Base-by-base conservation (phyloP, 768 basidiomycete genomes). In the Epithele typhae region DNA sequence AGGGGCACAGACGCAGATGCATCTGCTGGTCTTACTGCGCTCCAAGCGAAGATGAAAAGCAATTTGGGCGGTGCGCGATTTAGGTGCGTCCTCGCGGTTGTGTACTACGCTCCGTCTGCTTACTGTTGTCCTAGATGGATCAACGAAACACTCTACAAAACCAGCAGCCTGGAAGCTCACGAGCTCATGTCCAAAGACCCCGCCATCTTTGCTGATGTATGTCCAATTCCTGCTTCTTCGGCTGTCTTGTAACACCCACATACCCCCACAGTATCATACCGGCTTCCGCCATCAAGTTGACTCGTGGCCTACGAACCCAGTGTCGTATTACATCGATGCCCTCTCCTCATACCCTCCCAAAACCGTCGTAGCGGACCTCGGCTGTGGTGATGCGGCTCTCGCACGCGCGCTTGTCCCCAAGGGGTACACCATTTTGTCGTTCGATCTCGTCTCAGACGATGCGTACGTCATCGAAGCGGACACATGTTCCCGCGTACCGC, bases 281-380 rank as follows among this genome's bases (percentile, higher is more conserved):
- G 93, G 94, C 3, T 97, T 98, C 68, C 82, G 93, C 19, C 80
- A 81, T 47, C 92, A 97, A 70, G 92, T 95, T 1, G 77, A 84
- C 42, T 81, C 84, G 2, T 98, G 96, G 96, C 95, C 95, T 1
- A 82, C 82, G 7, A 95, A 96, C 59, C 95, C 96, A 1, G 83
- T 95, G n/a, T 73, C 85, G 24, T 76, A 87, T 61, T 92, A 93
- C 64, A 78, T 87, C 43, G 71, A 77, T 3, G 55, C 65, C 14
- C 73, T 97, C 40, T 78, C 81, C 0, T 65, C 75, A 2, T 86
- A 84, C 61, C 77, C 90, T 4, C 48, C 71, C 17, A 75, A 73
- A 53, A 81, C 85, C 0, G 72, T 97, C 56, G 81, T 99, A 40
- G 93, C 82, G 25, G 96, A 99, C 68, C 74, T 99, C 25, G 96